Evolutionary conservation across 768 basidiomycete species (phyloP), one percentile per base, ranked within the genome.

Genomic region (Pleurotus salmoneostramineus): DNA sequence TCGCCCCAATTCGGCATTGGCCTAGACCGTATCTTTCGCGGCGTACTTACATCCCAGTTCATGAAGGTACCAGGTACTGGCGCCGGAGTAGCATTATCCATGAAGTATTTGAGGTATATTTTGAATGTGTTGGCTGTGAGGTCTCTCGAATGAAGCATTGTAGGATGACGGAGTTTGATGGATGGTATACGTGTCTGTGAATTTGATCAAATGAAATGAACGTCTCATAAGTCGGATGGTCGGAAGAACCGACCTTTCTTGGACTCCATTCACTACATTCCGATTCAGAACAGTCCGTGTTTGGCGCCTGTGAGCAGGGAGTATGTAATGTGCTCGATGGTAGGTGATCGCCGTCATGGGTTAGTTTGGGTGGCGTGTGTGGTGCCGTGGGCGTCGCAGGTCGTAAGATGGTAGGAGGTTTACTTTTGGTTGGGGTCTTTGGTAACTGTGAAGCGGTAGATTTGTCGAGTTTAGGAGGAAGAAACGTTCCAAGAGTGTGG

Each of bases 81-180:
- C 21, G 42, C 35, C 6, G 45, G 8, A 36, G 75, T 72, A 0
- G 77, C 78, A 63, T 85, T 75, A 63, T 89, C 83, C 86, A 93
- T 88, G 69, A 84, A 92, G 62, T 91, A 86, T 62, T 89, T 90
- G 59, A 93, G 62, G 63, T 93, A 91, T 40, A 89, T 79, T 8
- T 87, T 79, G 66, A 93, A 89, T 0, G 84, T 87, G 59, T 87
- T 87, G 3, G 75, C 79, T 2, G 83, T 91, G 31, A 93, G 81
- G 57, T 91, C 87, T 15, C 76, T 75, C 0, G 83, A 80, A 56
- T 80, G 86, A 31, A 92, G 71, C 42, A 86, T 79, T 0, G 85
- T 84, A 1, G 90, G 91, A 68, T 92, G 89, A 46, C 88, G 86
- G 46, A 92, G 73, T 65, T 55, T 40, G 17, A 55, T 42, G 40